A percentile compares a stretch with the other conserved stretches of the same genome.
phyloP scores from a whole-genome alignment of 768 basidiomycete genomes.

The Leccinum uliginosum region DNA sequence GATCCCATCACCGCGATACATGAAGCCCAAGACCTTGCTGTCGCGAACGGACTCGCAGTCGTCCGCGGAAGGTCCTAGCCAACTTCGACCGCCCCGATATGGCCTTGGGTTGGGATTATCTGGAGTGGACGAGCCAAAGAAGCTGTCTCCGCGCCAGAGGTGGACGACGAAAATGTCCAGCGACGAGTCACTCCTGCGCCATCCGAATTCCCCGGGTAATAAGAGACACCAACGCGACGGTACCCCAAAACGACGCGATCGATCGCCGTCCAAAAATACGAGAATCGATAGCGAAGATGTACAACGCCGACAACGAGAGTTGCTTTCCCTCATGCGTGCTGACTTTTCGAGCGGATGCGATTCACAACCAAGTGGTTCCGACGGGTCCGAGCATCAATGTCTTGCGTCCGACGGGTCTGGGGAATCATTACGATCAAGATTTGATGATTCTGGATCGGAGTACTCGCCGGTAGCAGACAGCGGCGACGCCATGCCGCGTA shows the following conservation, averaged over 20 bases:
- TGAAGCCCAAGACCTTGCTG: conserved; percentile 12
- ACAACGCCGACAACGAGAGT: conserved; percentile 18
- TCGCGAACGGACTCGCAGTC: conserved; percentile 20
- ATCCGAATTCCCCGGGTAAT: conserved; percentile 2
- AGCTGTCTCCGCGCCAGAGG: conserved; percentile 10
- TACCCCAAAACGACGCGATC: conserved; percentile 11
- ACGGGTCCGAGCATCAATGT: conserved; percentile 9
- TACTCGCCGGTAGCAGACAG: conserved; percentile 27
- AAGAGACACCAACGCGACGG: conserved; percentile 10
- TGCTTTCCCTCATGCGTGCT: conserved; percentile 9
- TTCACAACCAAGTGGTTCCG: conserved; percentile 16
- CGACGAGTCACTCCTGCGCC: conserved; percentile 3
- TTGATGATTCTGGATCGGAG: conserved; percentile 29
- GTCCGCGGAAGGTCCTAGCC: conserved; percentile 15
- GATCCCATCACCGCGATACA: conserved; percentile 6
- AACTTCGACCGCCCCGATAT: conserved; percentile 24
- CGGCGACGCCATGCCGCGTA: neutral
- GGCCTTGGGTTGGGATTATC: conserved; percentile 28
- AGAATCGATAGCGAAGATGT: conserved; percentile 7
- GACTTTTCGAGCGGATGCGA: conserved; percentile 16
- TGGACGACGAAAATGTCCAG: conserved; percentile 10
- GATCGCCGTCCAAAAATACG: conserved; percentile 4
- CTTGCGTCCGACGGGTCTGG: conserved; percentile 17
- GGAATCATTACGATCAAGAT: conserved; percentile 18
- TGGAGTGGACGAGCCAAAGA: conserved; percentile 13